Percentiles rank a stretch among this genome's conserved stretches.
phyloP scores from a whole-genome alignment of 2,329 filamentous ascomycete genomes.

The Paecilomyces niveus region DNA sequence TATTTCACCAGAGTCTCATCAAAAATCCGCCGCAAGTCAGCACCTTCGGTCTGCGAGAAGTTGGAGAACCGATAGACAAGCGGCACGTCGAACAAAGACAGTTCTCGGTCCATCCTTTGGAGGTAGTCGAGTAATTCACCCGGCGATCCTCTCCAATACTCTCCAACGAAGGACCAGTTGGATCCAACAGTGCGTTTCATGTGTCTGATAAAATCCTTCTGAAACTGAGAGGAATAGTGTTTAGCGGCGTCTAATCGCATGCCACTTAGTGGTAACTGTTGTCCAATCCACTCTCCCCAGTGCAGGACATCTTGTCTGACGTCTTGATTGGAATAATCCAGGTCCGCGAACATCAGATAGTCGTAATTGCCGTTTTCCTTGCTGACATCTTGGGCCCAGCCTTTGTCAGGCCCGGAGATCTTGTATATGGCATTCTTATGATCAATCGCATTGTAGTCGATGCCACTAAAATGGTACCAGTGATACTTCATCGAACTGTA shows the following conservation, averaged over 20 bases:
- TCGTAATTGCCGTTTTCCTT: conserved; percentile 60
- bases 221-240: conserved; percentile 63
- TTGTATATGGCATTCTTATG: conserved; percentile 58
- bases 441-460: conserved; percentile 56
- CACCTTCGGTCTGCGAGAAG: conserved; percentile 49
- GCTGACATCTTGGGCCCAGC: conserved; percentile 57
- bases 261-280: conserved; percentile 54
- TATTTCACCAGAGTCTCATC: conserved; percentile 51
- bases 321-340: conserved; percentile 59
- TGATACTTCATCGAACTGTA: conserved; percentile 59
- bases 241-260: conserved; percentile 67
- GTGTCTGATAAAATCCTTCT: conserved; percentile 55
- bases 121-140: conserved; percentile 52
- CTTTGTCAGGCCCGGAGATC: conserved; percentile 56
- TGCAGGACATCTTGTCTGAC: conserved; percentile 57
- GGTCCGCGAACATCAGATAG: conserved; percentile 65
- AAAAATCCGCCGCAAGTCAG: conserved; percentile 59
- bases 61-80: conserved; percentile 61
- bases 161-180: conserved; percentile 59
- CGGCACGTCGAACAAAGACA: conserved; percentile 60
- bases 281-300: conserved; percentile 63
- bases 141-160: conserved; percentile 60
- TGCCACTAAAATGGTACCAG: conserved; percentile 61
- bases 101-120: conserved; percentile 50
- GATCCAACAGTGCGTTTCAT: conserved; percentile 46